Evolutionary conservation across 495 filamentous ascomycete species (phyloP).

Genomic region (Penicillium psychrofluorescens): DNA sequence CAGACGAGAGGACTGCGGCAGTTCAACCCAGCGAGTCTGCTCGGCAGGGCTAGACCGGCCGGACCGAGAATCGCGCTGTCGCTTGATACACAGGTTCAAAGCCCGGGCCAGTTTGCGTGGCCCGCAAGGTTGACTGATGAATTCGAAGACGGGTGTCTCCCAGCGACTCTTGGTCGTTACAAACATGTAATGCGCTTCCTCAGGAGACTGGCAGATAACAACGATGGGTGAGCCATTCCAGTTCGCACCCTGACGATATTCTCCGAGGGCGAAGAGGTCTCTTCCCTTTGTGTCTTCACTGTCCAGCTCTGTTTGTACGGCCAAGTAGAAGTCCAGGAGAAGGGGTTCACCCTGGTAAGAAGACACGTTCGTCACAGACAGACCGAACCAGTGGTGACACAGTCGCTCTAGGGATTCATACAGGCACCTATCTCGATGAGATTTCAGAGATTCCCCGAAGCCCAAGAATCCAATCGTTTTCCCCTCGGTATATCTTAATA

Average conservation of each 20-base stretch:
- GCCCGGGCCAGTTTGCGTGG: constrained; percentile 20
- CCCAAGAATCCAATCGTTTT: constrained; percentile 17
- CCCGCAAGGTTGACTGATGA: constrained; percentile 27
- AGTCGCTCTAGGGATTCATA: constrained; percentile 13
- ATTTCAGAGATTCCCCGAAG: constrained; percentile 8
- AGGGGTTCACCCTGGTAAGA: not conserved
- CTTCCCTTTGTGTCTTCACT: constrained; percentile 4
- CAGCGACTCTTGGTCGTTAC: constrained; percentile 6
- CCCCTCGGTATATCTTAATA: constrained; percentile 2
- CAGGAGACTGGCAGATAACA: constrained; percentile 23
- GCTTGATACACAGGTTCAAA: constrained; percentile 18
- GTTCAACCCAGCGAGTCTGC: constrained; percentile 20
- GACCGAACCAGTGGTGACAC: constrained; percentile 16
- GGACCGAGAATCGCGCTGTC: constrained; percentile 1
- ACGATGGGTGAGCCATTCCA: constrained; percentile 8
- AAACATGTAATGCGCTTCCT: constrained; percentile 21
- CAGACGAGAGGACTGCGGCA: constrained; percentile 14
- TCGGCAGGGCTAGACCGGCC: not conserved
- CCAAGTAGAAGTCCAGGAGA: constrained; percentile 17
- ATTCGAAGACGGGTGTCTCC: constrained; percentile 12
- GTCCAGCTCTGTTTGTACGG: constrained; percentile 17
- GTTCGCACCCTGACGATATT: not conserved
- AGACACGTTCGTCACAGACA: constrained; percentile 8
- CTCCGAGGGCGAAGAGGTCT: constrained; percentile 4
- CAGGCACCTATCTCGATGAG: constrained; percentile 10